Percentiles rank a stretch among this genome's conserved stretches.
Evolutionary conservation across 306 rosid species (phyloP).

Genomic region (Dalbergia cochinchinensis): DNA sequence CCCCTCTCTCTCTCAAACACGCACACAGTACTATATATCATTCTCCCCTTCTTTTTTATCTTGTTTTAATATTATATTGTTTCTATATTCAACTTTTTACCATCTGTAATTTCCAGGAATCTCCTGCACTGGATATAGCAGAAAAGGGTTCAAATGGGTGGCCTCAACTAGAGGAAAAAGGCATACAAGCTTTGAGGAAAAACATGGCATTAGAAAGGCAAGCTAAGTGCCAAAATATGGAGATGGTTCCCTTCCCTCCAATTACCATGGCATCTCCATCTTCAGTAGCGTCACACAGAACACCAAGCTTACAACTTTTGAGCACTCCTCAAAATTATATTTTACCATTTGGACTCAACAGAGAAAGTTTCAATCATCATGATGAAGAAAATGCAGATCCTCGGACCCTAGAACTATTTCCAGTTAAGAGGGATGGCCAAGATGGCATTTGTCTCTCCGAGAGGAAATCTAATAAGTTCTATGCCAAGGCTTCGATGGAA

Average conservation of each 20-base stretch:
- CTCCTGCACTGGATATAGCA: slow-evolving; percentile 54
- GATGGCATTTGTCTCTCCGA: slow-evolving; percentile 27
- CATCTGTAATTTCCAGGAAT: slow-evolving; percentile 58
- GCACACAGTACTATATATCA: background rate
- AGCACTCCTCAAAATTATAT: slow-evolving; percentile 25
- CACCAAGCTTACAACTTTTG: slow-evolving; percentile 33
- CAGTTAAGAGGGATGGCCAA: slow-evolving; percentile 48
- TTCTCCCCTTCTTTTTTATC: background rate
- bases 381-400: slow-evolving; percentile 40
- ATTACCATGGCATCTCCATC: slow-evolving; percentile 25
- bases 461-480: slow-evolving; percentile 39
- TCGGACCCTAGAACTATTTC: slow-evolving; percentile 71
- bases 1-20: background rate
- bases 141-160: slow-evolving; percentile 48
- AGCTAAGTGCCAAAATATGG: slow-evolving; percentile 46
- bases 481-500: slow-evolving; percentile 32
- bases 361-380: slow-evolving; percentile 39
- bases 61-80: background rate
- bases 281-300: slow-evolving; percentile 36
- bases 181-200: slow-evolving; percentile 43
- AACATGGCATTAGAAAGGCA: slow-evolving; percentile 26
- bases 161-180: slow-evolving; percentile 46
- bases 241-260: slow-evolving; percentile 45
- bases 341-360: slow-evolving; percentile 36
- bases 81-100: slow-evolving; percentile 39